These are phyloP conservation scores for Sporothrix mexicana DNA, from an alignment of 2,329 filamentous ascomycete genomes.

Conservation along the genomic window DNA sequence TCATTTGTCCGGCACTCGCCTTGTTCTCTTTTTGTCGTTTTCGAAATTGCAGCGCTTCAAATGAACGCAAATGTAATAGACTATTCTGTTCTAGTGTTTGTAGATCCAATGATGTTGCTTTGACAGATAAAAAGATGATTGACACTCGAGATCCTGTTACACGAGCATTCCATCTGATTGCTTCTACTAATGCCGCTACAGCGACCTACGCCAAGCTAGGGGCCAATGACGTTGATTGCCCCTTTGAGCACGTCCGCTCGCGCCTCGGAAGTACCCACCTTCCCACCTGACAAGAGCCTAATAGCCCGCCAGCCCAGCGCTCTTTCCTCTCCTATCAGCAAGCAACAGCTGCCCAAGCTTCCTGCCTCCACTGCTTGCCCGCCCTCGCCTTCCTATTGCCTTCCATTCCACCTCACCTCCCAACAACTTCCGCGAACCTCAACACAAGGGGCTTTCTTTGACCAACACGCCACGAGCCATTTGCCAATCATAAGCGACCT, in stretches of 20 bases:
- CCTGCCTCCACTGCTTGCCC: not conserved
- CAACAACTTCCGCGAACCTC: not conserved
- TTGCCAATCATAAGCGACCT: not conserved
- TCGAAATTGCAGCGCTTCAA: not conserved
- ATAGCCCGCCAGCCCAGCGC: not conserved
- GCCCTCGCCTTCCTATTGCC: conserved; percentile 11
- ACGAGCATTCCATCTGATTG: too few relatives aligned
- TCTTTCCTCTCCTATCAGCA: conserved; percentile 8
- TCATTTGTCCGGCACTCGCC: not conserved
- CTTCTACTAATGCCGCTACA: not conserved
- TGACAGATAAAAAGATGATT: too few relatives aligned
- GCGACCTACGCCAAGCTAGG: not conserved
- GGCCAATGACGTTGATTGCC: conserved; percentile 15
- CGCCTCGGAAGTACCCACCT: conserved; percentile 13
- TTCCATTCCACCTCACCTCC: conserved; percentile 14
- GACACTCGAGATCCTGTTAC: too few relatives aligned
- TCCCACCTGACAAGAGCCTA: not conserved
- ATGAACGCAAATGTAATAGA: not conserved
- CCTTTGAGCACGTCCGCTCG: not conserved
- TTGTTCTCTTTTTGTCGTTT: not conserved
- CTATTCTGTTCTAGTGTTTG: not conserved
- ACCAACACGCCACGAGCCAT: not conserved
- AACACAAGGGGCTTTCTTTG: not conserved
- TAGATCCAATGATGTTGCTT: not conserved
- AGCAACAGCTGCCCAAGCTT: conserved; percentile 15